Percentiles rank a stretch among this genome's conserved stretches.
Conservation (phyloP, 192 early-diverging fungal species). For the Bifiguratus adelaidae region DNA sequence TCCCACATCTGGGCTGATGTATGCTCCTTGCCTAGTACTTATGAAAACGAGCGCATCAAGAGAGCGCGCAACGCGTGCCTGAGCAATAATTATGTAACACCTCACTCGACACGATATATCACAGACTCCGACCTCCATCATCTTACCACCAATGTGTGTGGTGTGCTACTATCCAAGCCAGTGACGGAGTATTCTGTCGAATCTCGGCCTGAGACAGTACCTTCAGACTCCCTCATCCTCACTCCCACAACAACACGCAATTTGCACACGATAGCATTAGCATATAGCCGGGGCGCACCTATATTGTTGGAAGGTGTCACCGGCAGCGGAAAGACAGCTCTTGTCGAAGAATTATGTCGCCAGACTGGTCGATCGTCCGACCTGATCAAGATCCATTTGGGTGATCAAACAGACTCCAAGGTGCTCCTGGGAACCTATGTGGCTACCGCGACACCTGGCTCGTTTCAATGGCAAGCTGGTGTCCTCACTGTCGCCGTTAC, state of each 20-base stretch:
- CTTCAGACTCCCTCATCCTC: constrained; percentile 43
- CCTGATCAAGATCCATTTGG: constrained; percentile 88
- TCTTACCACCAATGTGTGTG: constrained; percentile 49
- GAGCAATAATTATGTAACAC: constrained; percentile 22
- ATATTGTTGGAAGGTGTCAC: constrained; percentile 78
- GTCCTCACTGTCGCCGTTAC: constrained; percentile 84
- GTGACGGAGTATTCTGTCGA: constrained; percentile 2
- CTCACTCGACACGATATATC: not conserved
- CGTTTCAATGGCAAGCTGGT: constrained; percentile 94
- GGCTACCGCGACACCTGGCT: constrained; percentile 79
- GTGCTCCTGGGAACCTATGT: constrained; percentile 93
- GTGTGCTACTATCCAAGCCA: constrained; percentile 46
- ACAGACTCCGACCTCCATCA: constrained; percentile 31
- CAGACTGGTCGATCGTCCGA: constrained; percentile 58
- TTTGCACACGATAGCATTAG: constrained; percentile 72
- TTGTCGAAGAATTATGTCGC: constrained; percentile 80
- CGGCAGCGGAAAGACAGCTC: constrained; percentile 82
- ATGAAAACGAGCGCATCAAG: constrained; percentile 34
- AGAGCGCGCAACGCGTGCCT: constrained; percentile 26
- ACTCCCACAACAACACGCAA: constrained; percentile 71
- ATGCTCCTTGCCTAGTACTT: constrained; percentile 14
- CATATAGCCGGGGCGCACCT: constrained; percentile 75
- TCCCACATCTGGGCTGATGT: no score
- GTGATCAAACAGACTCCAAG: constrained; percentile 94
- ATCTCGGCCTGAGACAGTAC: not conserved